Evolutionary conservation across 108 stramenopile species (phyloP).

Genomic region (Fragilaria radians): DNA sequence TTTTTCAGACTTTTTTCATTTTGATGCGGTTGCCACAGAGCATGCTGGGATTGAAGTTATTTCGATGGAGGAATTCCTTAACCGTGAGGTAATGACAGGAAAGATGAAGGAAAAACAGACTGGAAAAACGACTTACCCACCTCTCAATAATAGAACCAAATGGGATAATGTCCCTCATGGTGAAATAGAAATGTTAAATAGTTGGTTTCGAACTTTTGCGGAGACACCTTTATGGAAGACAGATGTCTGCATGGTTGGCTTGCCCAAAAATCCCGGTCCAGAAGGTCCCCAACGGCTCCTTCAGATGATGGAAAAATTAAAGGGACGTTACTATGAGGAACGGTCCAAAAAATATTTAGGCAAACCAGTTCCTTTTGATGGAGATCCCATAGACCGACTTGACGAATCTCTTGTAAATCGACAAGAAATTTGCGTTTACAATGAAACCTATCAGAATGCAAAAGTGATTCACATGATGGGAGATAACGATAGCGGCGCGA

Average conservation of each 20-base stretch:
- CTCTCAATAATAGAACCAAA: constrained; percentile 57
- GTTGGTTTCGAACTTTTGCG: too few relatives aligned
- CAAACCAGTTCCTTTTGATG: background rate
- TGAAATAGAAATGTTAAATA: background rate
- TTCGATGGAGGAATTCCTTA: constrained; percentile 79
- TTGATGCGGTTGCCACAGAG: constrained; percentile 32
- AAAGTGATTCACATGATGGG: constrained; percentile 34
- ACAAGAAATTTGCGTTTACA: constrained; percentile 7
- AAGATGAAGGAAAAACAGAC: constrained; percentile 32
- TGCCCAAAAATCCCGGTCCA: too few relatives aligned
- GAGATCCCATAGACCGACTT: background rate
- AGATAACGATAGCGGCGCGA: constrained; percentile 53
- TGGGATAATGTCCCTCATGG: constrained; percentile 46
- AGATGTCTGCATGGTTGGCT: too few relatives aligned
- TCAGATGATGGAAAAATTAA: too few relatives aligned
- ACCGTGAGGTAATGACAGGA: constrained; percentile 34
- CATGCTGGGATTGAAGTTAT: constrained; percentile 75
- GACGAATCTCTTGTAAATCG: background rate
- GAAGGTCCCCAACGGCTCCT: too few relatives aligned
- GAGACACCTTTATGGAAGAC: too few relatives aligned
- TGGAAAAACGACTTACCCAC: constrained; percentile 37
- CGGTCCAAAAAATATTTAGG: background rate
- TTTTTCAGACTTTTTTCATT: background rate
- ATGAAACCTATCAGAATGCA: constrained; percentile 16
- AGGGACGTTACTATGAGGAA: too few relatives aligned